These are phyloP conservation scores for Erysimum cheiranthoides DNA, from an alignment of 345 rosid genomes.

Conservation along the genomic window DNA sequence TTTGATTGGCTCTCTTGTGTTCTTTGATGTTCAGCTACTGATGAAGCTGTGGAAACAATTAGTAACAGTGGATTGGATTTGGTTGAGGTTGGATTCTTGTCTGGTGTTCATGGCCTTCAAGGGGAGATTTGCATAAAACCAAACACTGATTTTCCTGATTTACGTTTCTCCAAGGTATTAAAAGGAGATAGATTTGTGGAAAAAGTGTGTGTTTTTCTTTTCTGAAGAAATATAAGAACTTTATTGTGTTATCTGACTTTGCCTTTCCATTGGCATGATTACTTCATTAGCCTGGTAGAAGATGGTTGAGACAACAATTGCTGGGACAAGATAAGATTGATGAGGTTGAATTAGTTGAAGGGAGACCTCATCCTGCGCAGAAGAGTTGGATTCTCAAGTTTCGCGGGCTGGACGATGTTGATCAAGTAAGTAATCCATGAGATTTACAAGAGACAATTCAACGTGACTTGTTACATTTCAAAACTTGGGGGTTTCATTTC, in stretches of 20 bases:
- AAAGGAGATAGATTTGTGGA: background rate
- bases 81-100: conserved; percentile 78
- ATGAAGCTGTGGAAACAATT: conserved; percentile 57
- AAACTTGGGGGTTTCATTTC: conserved; percentile 12
- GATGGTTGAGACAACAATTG: conserved; percentile 81
- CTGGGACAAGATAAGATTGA: conserved; percentile 64
- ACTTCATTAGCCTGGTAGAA: conserved; percentile 71
- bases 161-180: conserved; percentile 72
- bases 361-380: conserved; percentile 75
- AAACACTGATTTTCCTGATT: conserved; percentile 81
- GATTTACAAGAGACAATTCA: background rate
- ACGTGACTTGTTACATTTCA: background rate
- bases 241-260: background rate
- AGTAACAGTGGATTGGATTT: conserved; percentile 47
- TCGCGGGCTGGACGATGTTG: conserved; percentile 69
- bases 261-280: conserved; percentile 1
- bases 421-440: conserved; percentile 53
- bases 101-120: conserved; percentile 79
- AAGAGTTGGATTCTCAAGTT: conserved; percentile 90
- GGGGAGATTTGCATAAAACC: conserved; percentile 85
- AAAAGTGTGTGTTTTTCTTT: background rate
- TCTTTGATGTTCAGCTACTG: conserved; percentile 50
- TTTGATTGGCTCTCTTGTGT: background rate
- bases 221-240: background rate
- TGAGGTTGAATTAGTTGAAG: conserved; percentile 81